phyloP scores from a whole-genome alignment of 2,329 filamentous ascomycete species.

The Elsinoe arachidis region DNA sequence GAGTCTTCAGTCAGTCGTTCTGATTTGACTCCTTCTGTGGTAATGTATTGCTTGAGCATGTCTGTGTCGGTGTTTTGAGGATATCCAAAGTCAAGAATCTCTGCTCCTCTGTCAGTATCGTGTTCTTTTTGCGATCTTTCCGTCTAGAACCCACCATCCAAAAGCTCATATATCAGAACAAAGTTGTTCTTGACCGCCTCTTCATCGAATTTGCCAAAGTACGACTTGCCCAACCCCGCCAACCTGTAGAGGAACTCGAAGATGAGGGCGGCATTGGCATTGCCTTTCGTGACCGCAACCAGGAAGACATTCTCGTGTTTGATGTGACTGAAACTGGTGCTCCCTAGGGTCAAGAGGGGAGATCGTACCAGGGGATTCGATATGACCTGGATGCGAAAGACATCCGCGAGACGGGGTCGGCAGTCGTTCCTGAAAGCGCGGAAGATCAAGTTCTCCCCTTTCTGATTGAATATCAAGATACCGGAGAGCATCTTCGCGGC shows the following conservation, averaged over 20 bases:
- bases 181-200: slow-evolving; percentile 99
- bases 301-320: slow-evolving; percentile 99
- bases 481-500: slow-evolving; percentile 75
- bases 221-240: slow-evolving; percentile 81
- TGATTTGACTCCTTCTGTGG: slow-evolving; percentile 95
- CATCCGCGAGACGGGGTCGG: slow-evolving; percentile 90
- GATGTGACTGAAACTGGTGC: slow-evolving; percentile 98
- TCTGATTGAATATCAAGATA: slow-evolving; percentile 97
- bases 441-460: slow-evolving; percentile 99
- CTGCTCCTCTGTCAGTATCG: slow-evolving; percentile 37
- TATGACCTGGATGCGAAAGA: slow-evolving; percentile 99
- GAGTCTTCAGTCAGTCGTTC: slow-evolving; percentile 69
- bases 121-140: neutral
- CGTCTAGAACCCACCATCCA: slow-evolving; percentile 60
- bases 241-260: slow-evolving; percentile 97
- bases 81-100: slow-evolving; percentile 98
- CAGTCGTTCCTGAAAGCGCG: slow-evolving; percentile 98
- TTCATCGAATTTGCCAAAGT: slow-evolving; percentile 99
- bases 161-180: slow-evolving; percentile 91
- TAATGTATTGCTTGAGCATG: slow-evolving; percentile 99
- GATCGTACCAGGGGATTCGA: slow-evolving; percentile 96
- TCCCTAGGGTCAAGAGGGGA: slow-evolving; percentile 91
- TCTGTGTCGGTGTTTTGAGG: slow-evolving; percentile 98
- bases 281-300: slow-evolving; percentile 96
- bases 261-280: slow-evolving; percentile 94